phyloP scores from a whole-genome alignment of 805 yeast genomes.

The Lachancea mirantina region DNA sequence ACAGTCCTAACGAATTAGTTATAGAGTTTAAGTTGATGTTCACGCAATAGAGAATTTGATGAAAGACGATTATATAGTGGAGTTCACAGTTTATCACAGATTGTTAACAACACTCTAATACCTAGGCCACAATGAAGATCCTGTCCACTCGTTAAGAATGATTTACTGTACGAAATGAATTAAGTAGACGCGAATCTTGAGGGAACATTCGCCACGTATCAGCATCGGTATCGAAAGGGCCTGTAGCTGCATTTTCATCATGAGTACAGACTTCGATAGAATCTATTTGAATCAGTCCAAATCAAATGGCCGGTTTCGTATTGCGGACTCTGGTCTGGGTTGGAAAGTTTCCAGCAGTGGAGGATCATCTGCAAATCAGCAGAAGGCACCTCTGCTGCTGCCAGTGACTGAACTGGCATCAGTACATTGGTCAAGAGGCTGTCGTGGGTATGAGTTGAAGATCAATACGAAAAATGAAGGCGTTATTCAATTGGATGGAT shows the following conservation, averaged over 20 bases:
- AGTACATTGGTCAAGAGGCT: conserved; percentile 87
- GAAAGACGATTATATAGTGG: too few species aligned
- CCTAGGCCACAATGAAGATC: too few species aligned
- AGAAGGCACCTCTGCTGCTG: conserved; percentile 70
- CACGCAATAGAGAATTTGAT: too few species aligned
- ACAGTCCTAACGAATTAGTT: neutral
- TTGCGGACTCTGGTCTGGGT: conserved; percentile 95
- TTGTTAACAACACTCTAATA: too few species aligned
- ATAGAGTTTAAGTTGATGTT: neutral
- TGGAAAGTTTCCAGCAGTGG: conserved; percentile 64
- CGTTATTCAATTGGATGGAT: conserved; percentile 85
- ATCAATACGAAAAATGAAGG: conserved; percentile 86
- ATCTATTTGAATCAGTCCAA: conserved; percentile 85
- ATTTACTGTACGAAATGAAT: too few species aligned
- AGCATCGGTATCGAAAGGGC: too few species aligned
- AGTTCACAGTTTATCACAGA: too few species aligned
- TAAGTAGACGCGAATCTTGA: too few species aligned
- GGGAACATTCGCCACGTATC: too few species aligned
- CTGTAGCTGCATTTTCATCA: too few species aligned
- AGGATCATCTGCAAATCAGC: conserved; percentile 40
- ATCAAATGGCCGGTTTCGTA: conserved; percentile 80
- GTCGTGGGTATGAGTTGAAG: conserved; percentile 83
- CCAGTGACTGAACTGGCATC: conserved; percentile 80
- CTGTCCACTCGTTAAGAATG: too few species aligned
- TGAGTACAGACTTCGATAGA: conserved; percentile 73